A percentile compares a stretch with the other conserved stretches of the same genome.
Conservation (phyloP, 176 grass and related monocot species). For the Oryza rufipogon region DNA sequence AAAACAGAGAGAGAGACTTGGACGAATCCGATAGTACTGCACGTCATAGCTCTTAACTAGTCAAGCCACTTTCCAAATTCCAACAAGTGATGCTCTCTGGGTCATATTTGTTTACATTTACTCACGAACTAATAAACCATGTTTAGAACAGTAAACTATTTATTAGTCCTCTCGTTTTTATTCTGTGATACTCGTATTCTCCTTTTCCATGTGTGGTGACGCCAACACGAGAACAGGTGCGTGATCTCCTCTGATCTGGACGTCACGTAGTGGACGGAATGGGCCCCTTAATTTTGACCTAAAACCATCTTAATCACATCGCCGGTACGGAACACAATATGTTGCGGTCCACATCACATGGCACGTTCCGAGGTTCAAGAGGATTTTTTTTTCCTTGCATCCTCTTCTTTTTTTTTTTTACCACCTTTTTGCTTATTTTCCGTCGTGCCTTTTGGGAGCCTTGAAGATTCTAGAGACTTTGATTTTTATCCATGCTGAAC, state of each 20-base stretch:
- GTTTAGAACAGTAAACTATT: not conserved
- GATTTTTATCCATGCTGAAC: not conserved
- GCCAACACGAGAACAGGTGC: not conserved
- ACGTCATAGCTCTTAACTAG: too few species aligned
- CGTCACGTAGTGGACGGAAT: not conserved
- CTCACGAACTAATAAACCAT: not conserved
- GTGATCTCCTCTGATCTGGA: too few species aligned
- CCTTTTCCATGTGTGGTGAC: not conserved
- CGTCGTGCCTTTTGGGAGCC: not conserved
- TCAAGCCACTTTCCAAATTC: too few species aligned
- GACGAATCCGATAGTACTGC: too few species aligned
- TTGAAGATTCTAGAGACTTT: not conserved
- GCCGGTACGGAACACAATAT: conserved; percentile 31
- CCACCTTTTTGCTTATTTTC: not conserved
- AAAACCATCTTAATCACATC: conserved; percentile 39
- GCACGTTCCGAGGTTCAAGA: conserved; percentile 30
- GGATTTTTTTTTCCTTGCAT: not conserved
- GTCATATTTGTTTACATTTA: too few species aligned
- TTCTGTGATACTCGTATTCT: too few species aligned
- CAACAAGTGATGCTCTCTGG: too few species aligned
- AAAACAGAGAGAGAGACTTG: too few species aligned
- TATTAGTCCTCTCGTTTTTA: not conserved
- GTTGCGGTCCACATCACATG: conserved; percentile 30
- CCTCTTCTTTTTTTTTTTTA: not conserved
- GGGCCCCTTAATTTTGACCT: conserved; percentile 27